These are phyloP conservation scores for Panicum virgatum DNA, from an alignment of 202 grass and related monocot species.

Conservation along the genomic window DNA sequence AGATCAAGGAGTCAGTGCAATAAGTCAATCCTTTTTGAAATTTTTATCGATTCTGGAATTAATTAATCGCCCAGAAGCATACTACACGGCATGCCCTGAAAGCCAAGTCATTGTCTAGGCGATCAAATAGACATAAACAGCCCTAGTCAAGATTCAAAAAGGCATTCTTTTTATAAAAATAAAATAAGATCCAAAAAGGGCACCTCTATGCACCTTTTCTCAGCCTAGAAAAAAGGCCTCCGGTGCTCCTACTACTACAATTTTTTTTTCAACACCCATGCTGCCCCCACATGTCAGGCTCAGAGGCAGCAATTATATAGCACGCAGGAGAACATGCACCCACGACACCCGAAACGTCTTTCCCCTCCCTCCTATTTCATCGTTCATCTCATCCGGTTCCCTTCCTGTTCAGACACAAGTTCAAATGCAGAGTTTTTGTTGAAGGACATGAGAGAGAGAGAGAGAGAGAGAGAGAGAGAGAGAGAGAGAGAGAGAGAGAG, in stretches of 20 bases:
- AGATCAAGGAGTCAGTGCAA: neutral
- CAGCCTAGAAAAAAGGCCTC: neutral
- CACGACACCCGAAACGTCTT: constrained; percentile 34
- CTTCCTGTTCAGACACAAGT: constrained; percentile 21
- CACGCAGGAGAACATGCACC: constrained; percentile 23
- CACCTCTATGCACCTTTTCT: neutral
- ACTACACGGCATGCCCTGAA: neutral
- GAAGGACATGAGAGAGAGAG: constrained; percentile 31
- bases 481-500: neutral
- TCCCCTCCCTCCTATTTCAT: neutral
- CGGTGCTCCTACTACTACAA: too few relatives aligned
- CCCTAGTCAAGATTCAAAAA: constrained; percentile 23
- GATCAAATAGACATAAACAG: neutral
- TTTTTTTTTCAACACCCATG: neutral
- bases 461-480: neutral
- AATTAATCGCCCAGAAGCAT: neutral
- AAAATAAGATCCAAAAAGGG: neutral
- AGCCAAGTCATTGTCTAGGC: neutral
- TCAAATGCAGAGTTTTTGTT: constrained; percentile 41
- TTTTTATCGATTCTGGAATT: neutral
- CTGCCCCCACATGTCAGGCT: constrained; percentile 10
- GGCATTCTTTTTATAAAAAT: neutral
- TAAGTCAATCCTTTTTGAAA: neutral
- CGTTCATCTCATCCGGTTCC: neutral
- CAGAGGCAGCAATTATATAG: neutral